Base-by-base conservation (phyloP, 352 stramenopile genomes). In the Globisporangium uncinulatum region DNA sequence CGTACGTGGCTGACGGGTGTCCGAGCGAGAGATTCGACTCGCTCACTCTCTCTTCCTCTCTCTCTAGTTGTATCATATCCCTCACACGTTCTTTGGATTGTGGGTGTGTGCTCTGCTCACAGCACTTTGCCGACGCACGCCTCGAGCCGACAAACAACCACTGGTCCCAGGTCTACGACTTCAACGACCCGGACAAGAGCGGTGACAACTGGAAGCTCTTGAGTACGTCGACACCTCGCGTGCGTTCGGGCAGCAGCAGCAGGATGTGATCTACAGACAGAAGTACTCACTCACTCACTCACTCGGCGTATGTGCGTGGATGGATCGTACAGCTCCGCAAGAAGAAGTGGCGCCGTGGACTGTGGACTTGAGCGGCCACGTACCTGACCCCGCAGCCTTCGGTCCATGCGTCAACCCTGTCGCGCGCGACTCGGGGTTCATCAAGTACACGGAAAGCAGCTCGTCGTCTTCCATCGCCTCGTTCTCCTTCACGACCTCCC, bases 131-230 rank as follows among this genome's bases (percentile, higher is more conserved):
- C 0, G 68, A 82, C 13, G 87, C 88, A 3, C 71, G 72, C 0
- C 59, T 97, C 17, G 78, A 93, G 51, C 82, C 89, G n/a, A 69
- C 65, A 24, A 87, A 90, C 63, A 97, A 97, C 55, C 83, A 94
- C 56, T 97, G 89, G 89, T 89, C 81, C 42, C 79, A 91, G 32
- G 73, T 97, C 15, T 97, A 93, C 62, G 90, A 97, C 62, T 97
- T 97, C 60, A 97, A 96, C 63, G 89, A 97, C 63, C 84, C 80
- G 8, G 75, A 92, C 62, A 93, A 88, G 69, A 76, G 66, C 4
- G 76, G 79, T 19, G 65, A 56, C 53, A 92, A 92, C 64, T 92
- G 79, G 79, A 64, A 66, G n/a, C 66, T 89, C 20, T 54, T 86
- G n/a, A 69, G 74, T 85, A 63, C 52, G 71, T 67, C 51, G 14